phyloP scores from a whole-genome alignment of 2,329 filamentous ascomycete genomes.

The Talaromyces atroroseus region DNA sequence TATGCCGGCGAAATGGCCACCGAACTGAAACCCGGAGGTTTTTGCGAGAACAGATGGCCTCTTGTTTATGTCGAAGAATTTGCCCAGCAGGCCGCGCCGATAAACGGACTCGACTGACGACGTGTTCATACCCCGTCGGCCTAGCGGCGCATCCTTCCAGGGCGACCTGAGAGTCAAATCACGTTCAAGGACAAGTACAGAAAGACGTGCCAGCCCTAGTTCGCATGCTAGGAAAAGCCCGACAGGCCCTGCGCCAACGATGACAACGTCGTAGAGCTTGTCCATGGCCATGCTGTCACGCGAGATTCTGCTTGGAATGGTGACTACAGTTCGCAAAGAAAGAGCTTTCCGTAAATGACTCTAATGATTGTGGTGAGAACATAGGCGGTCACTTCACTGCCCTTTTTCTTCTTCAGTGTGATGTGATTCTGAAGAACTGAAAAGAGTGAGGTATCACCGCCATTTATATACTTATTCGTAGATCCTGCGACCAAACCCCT shows the following conservation, averaged over 20 bases:
- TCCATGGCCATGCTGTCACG: background rate
- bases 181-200: constrained; percentile 35
- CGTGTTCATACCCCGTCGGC: constrained; percentile 28
- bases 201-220: constrained; percentile 26
- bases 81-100: constrained; percentile 34
- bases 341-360: background rate
- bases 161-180: constrained; percentile 17
- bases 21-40: constrained; percentile 24
- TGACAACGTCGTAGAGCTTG: constrained; percentile 14
- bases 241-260: constrained; percentile 17
- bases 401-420: background rate
- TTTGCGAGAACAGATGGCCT: constrained; percentile 14
- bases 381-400: background rate
- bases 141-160: constrained; percentile 24
- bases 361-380: background rate
- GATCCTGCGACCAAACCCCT: background rate
- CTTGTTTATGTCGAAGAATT: constrained; percentile 18
- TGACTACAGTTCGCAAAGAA: too few species aligned
- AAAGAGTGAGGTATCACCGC: background rate
- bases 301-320: too few species aligned
- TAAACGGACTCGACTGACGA: constrained; percentile 33
- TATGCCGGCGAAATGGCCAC: constrained; percentile 28
- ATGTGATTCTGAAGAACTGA: background rate
- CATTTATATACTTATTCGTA: background rate
- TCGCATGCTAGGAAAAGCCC: constrained; percentile 28